Percentiles rank a stretch among this genome's conserved stretches.
Conservation (phyloP, 345 rosid genomes). For the Hibiscus tridactylites region DNA sequence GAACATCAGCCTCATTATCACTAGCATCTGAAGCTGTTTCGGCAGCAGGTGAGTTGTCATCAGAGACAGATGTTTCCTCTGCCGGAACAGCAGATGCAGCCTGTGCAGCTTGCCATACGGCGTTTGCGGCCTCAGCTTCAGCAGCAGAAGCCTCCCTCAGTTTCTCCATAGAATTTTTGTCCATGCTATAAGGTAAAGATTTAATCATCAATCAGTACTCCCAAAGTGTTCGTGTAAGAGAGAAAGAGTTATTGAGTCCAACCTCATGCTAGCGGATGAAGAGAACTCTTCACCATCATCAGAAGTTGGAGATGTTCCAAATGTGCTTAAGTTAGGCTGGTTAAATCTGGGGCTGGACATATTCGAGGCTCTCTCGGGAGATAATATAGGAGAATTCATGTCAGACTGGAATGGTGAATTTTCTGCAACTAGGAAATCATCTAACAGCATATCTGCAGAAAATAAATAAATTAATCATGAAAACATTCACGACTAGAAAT, state of each 20-base stretch:
- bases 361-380: slow-evolving; percentile 59
- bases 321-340: slow-evolving; percentile 27
- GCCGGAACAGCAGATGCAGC: slow-evolving; percentile 48
- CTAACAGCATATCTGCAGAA: slow-evolving; percentile 67
- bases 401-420: slow-evolving; percentile 76
- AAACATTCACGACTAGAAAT: neutral
- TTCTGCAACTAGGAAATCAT: slow-evolving; percentile 88
- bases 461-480: slow-evolving; percentile 3
- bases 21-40: slow-evolving; percentile 60
- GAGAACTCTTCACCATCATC: slow-evolving; percentile 38
- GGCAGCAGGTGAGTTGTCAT: slow-evolving; percentile 62
- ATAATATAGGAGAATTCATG: slow-evolving; percentile 44
- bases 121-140: slow-evolving; percentile 92
- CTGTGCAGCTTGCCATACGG: slow-evolving; percentile 98
- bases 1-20: slow-evolving; percentile 81
- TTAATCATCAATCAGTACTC: slow-evolving; percentile 9
- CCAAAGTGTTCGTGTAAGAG: neutral
- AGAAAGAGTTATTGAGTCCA: slow-evolving; percentile 17
- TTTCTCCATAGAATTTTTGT: slow-evolving; percentile 75
- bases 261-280: slow-evolving; percentile 57
- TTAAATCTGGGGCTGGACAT: slow-evolving; percentile 44
- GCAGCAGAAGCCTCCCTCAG: slow-evolving; percentile 96
- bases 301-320: slow-evolving; percentile 22
- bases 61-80: slow-evolving; percentile 72
- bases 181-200: slow-evolving; percentile 50